Conservation (phyloP, 352 stramenopile species). For the Blastocystis sp. region DNA sequence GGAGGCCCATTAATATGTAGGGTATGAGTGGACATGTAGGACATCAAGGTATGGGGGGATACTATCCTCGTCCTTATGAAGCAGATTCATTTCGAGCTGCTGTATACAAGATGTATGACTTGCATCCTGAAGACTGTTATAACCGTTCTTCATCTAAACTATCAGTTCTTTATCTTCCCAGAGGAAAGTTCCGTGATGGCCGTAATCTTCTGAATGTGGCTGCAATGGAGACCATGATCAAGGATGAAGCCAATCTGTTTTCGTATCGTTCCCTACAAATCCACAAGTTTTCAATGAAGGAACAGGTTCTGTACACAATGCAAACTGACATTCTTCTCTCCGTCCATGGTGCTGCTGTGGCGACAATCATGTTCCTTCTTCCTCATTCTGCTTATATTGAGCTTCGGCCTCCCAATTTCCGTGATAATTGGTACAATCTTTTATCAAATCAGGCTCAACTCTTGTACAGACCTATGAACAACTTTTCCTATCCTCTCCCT, state of each 20-base stretch:
- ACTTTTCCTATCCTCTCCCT: slow-evolving; percentile 47
- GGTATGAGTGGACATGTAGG: slow-evolving; percentile 14
- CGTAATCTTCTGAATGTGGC: slow-evolving; percentile 15
- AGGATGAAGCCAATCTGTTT: background rate
- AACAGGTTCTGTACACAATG: slow-evolving; percentile 34
- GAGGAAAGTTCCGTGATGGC: background rate
- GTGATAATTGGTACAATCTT: slow-evolving; percentile 58
- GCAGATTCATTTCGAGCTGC: slow-evolving; percentile 8
- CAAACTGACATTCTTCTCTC: slow-evolving; percentile 48
- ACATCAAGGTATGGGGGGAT: slow-evolving; percentile 6
- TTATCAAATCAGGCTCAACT: slow-evolving; percentile 17
- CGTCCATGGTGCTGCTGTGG: slow-evolving; percentile 52
- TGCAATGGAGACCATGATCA: slow-evolving; percentile 11
- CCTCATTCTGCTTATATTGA: slow-evolving; percentile 54
- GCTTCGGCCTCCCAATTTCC: slow-evolving; percentile 56
- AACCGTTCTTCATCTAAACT: background rate
- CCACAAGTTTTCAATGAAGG: slow-evolving; percentile 20
- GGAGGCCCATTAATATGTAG: background rate
- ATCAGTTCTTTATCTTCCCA: slow-evolving; percentile 1
- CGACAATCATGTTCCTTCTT: slow-evolving; percentile 52
- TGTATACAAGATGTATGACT: background rate
- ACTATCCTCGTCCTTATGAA: slow-evolving; percentile 29
- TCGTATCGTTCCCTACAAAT: slow-evolving; percentile 2
- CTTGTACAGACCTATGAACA: slow-evolving; percentile 40
- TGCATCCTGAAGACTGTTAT: background rate